Percentiles rank a stretch among this genome's conserved stretches.
Conservation (phyloP, 305 asterid species). For the Fraxinus latifolia region DNA sequence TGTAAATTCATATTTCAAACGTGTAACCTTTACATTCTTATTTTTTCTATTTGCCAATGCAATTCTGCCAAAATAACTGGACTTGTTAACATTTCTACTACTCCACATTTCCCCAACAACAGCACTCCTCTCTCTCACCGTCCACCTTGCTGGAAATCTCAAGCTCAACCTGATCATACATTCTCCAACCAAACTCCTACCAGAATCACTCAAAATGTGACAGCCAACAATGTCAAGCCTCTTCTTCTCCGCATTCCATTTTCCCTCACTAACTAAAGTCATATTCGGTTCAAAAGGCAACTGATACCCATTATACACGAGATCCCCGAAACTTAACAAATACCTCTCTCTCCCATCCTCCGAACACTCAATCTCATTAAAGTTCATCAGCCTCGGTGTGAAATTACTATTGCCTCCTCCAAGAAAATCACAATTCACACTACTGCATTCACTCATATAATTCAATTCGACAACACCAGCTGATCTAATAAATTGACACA, state of each 20-base stretch:
- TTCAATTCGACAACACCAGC: slow-evolving; percentile 48
- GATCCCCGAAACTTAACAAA: slow-evolving; percentile 53
- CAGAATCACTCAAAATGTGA: slow-evolving; percentile 52
- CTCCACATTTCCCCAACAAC: slow-evolving; percentile 87
- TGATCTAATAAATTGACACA: slow-evolving; percentile 37
- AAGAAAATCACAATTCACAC: slow-evolving; percentile 58
- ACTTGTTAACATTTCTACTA: slow-evolving; percentile 48
- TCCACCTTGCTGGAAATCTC: slow-evolving; percentile 67
- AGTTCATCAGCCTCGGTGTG: slow-evolving; percentile 45
- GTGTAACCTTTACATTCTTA: slow-evolving; percentile 26
- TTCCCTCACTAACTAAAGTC: slow-evolving; percentile 75
- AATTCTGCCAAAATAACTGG: slow-evolving; percentile 60
- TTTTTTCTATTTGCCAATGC: slow-evolving; percentile 37
- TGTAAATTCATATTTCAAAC: slow-evolving; percentile 58
- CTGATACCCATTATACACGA: slow-evolving; percentile 27
- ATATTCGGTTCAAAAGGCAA: slow-evolving; percentile 51
- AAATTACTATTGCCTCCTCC: slow-evolving; percentile 38
- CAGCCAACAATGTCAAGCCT: slow-evolving; percentile 81
- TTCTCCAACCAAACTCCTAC: slow-evolving; percentile 56
- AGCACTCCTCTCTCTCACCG: slow-evolving; percentile 62
- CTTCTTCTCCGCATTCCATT: slow-evolving; percentile 60
- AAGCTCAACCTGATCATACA: slow-evolving; percentile 71
- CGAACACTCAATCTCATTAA: slow-evolving; percentile 52
- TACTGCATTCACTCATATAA: slow-evolving; percentile 52
- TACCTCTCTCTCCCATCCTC: slow-evolving; percentile 66